Conservation (phyloP, 345 rosid species). For the Citrus mangshanensis region DNA sequence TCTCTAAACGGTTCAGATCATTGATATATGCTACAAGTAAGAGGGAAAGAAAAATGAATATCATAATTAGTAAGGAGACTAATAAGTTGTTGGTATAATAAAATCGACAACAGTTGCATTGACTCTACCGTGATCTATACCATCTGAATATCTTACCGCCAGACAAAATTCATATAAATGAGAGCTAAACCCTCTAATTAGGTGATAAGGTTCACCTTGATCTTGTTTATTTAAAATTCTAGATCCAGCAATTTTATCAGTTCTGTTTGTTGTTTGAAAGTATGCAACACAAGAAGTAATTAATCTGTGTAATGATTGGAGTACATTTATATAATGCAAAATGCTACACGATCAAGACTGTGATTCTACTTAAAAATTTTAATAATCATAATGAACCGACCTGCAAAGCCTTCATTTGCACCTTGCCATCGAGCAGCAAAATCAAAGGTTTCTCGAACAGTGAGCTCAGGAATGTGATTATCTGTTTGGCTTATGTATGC, state of each 20-base stretch:
- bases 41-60: not conserved
- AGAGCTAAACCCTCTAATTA: not conserved
- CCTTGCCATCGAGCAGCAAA: conserved; percentile 95
- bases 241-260: not conserved
- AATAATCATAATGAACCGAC: conserved; percentile 26
- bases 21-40: conserved; percentile 49
- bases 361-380: not conserved
- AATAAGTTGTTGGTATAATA: not conserved
- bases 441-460: conserved; percentile 94
- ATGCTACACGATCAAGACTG: not conserved
- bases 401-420: conserved; percentile 78
- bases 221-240: not conserved
- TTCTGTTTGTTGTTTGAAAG: not conserved
- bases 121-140: not conserved
- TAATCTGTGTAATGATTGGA: not conserved
- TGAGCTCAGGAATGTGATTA: conserved; percentile 81
- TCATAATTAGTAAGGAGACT: not conserved
- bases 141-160: not conserved
- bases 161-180: not conserved
- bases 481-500: conserved; percentile 95
- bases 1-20: conserved; percentile 67
- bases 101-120: not conserved
- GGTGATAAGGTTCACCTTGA: not conserved
- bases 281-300: not conserved
- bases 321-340: not conserved